Evolutionary conservation across 306 rosid species (phyloP), one percentile per base, ranked within the genome.

Genomic region (Erythrophleum fordii): DNA sequence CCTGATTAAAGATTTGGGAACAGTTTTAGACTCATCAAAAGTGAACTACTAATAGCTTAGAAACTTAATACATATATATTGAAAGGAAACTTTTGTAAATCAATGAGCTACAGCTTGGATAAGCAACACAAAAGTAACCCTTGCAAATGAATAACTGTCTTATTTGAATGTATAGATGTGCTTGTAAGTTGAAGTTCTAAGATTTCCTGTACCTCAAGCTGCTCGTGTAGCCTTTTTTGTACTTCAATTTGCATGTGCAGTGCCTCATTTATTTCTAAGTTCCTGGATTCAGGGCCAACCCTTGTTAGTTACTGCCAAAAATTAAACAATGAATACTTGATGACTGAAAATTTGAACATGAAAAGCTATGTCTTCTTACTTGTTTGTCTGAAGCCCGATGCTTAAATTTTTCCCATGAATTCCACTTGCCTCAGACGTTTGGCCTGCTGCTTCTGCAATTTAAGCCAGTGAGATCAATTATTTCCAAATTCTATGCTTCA

Each of bases 191-290:
- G 34, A 76, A 55, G 34, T 66, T 77, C 45, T 49, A 39, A 41
- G 22, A 61, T 48, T 31, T 59, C 10, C 10, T 72, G 23, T 91
- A 91, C 97, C 98, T 94, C 97, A 28, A 94, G 95, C 73, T 94
- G 98, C 69, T 94, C 94, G 51, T 92, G 98, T 29, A 92, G 79
- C 84, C 94, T 90, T 90, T 91, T 92, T 71, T 94, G 96, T 25
- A 94, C 98, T 85, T 90, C 98, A 48, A 94, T 89, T 82, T 94
- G 97, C 94, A 94, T 88, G 18, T 92, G 89, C 53, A 94, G 86
- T 8, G 97, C 88, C 78, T 94, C 96, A 72, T 84, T 89, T 74
- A 94, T 86, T 35, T 90, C 94, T 58, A 88, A 72, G 77, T 89
- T 85, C 86, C 94, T 94, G 89, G 51, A 82, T 81, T 55, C 45